phyloP scores from a whole-genome alignment of 2,329 filamentous ascomycete species.

The Monilinia polystroma region DNA sequence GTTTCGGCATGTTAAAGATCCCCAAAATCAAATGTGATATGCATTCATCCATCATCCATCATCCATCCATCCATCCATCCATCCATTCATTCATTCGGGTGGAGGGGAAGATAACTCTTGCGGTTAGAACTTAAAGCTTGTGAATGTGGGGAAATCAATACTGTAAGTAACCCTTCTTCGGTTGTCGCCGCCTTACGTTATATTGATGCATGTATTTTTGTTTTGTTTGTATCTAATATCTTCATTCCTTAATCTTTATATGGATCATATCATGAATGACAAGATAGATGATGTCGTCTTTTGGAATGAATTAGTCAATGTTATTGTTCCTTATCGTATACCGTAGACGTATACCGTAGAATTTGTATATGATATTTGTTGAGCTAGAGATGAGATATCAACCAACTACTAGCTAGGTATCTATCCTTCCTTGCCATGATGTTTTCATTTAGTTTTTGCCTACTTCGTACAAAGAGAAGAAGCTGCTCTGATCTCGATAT shows the following conservation, averaged over 20 bases:
- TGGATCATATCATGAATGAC: neutral
- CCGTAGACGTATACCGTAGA: neutral
- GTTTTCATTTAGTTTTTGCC: too few relatives aligned
- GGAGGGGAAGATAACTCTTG: slow-evolving; percentile 18
- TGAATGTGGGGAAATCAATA: slow-evolving; percentile 22
- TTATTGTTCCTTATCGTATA: neutral
- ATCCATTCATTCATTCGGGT: slow-evolving; percentile 16
- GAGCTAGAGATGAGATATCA: too few relatives aligned
- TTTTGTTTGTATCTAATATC: too few relatives aligned
- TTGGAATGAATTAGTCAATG: neutral
- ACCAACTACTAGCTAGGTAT: too few relatives aligned
- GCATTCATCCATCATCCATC: too few relatives aligned
- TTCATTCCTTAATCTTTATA: slow-evolving; percentile 10
- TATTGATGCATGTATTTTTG: neutral
- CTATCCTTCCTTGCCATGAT: too few relatives aligned
- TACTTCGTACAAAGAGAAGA: too few relatives aligned
- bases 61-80: too few relatives aligned
- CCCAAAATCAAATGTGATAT: slow-evolving; percentile 6
- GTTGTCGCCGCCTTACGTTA: slow-evolving; percentile 19
- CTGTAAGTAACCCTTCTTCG: neutral
- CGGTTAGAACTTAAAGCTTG: slow-evolving; percentile 18
- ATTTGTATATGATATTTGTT: neutral
- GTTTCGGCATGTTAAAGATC: slow-evolving; percentile 1
- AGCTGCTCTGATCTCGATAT: too few relatives aligned
- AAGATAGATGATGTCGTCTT: slow-evolving; percentile 10